phyloP scores from a whole-genome alignment of 163 green algal genomes.

The Coccomyxa subellipsoidea region DNA sequence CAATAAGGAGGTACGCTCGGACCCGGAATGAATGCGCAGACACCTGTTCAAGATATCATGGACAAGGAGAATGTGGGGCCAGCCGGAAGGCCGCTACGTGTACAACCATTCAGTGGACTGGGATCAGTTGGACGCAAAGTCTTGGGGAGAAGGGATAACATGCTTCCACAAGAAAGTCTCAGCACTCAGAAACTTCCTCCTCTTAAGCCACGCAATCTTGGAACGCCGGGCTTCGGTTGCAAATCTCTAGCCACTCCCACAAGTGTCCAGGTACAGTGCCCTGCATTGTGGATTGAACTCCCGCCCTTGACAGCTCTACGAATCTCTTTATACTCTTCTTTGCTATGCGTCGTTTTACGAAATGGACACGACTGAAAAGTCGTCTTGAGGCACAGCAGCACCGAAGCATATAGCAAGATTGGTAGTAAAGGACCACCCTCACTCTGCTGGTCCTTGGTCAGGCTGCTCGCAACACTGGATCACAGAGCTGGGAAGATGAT shows the following conservation, averaged over 20 bases:
- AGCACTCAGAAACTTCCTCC: not conserved
- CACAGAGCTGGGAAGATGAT: not conserved
- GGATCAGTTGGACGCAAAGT: not conserved
- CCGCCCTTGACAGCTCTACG: no score
- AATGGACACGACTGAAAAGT: no score
- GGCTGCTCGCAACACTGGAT: not conserved
- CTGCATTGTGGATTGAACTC: no score
- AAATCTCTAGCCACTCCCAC: not conserved
- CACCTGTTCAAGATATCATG: not conserved
- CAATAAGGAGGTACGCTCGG: not conserved
- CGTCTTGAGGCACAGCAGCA: no score
- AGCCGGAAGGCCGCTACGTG: not conserved
- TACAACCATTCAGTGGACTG: not conserved
- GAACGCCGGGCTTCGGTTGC: not conserved
- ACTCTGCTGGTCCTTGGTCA: not conserved
- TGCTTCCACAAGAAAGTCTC: not conserved
- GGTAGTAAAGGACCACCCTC: no score
- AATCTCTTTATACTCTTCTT: no score
- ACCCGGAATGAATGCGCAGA: not conserved
- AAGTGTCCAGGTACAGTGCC: not conserved
- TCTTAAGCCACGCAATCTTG: not conserved
- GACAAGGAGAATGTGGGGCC: not conserved
- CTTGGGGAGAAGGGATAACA: not conserved
- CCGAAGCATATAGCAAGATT: not conserved
- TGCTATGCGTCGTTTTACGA: no score